A percentile compares a stretch with the other conserved stretches of the same genome.
These are phyloP conservation scores for Hura crepitans DNA, from an alignment of 441 rosid species.

Conservation along the genomic window DNA sequence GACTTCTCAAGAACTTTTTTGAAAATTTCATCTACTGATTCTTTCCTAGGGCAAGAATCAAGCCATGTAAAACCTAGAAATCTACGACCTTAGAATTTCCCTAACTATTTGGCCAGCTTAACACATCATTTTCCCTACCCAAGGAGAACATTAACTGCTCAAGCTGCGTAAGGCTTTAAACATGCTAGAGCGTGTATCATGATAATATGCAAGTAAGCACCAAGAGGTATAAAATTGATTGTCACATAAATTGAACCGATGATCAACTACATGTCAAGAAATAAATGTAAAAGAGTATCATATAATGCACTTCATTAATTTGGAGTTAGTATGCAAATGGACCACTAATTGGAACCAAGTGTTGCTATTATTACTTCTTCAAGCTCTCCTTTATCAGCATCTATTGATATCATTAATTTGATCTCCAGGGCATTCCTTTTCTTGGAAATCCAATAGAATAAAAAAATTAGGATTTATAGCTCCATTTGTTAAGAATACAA, in stretches of 20 bases:
- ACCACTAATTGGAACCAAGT: not conserved
- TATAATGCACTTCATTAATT: not conserved
- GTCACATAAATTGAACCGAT: not conserved
- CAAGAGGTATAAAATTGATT: not conserved
- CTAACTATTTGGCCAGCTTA: too few species aligned
- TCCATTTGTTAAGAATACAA: not conserved
- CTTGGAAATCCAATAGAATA: not conserved
- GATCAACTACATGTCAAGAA: not conserved
- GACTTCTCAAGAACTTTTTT: too few species aligned
- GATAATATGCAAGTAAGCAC: not conserved
- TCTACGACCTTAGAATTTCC: too few species aligned
- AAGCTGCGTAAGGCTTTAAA: not conserved
- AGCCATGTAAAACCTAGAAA: too few species aligned
- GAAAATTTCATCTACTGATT: too few species aligned
- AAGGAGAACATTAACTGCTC: too few species aligned
- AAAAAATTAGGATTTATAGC: not conserved
- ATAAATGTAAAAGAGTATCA: not conserved
- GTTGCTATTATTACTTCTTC: not conserved
- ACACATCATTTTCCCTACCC: too few species aligned
- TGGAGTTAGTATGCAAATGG: not conserved
- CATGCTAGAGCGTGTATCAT: not conserved
- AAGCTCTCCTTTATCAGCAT: not conserved
- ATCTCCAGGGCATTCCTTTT: not conserved
- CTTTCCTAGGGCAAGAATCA: too few species aligned
- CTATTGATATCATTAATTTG: not conserved